phyloP scores from a whole-genome alignment of 192 early-diverging fungal species.

The Coemansia sp. region DNA sequence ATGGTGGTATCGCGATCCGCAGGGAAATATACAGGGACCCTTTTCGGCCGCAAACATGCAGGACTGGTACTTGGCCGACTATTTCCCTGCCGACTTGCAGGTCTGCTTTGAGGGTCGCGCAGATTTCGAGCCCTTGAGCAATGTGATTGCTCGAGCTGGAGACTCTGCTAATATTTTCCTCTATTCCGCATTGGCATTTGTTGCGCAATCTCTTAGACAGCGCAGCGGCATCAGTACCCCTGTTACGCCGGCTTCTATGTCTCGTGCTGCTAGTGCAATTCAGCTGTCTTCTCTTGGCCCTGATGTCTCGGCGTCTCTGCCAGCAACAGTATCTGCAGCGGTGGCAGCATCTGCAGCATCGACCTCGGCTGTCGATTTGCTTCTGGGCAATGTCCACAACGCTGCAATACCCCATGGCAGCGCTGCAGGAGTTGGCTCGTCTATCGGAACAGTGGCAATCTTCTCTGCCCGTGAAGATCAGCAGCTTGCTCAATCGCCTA shows the following conservation, averaged over 20 bases:
- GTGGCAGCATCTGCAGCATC: no score
- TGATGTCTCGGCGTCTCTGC: constrained; percentile 1
- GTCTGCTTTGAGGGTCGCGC: constrained; percentile 78
- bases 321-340: background rate
- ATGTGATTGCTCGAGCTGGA: constrained; percentile 65
- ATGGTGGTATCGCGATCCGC: constrained; percentile 88
- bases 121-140: constrained; percentile 75
- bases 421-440: no score
- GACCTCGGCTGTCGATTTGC: no score
- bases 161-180: constrained; percentile 73
- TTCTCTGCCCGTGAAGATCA: no score
- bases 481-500: no score
- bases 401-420: background rate
- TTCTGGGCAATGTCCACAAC: background rate
- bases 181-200: constrained; percentile 31
- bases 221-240: constrained; percentile 30
- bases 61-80: constrained; percentile 87
- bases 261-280: constrained; percentile 24
- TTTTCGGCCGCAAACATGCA: constrained; percentile 91
- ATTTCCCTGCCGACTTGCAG: constrained; percentile 77
- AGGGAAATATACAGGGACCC: constrained; percentile 85
- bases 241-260: constrained; percentile 26
- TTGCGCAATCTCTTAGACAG: constrained; percentile 13
- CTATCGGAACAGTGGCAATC: no score
- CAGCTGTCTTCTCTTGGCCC: constrained; percentile 8